Conservation (phyloP, 148 eudicot genomes). For the Persicaria maculosa region DNA sequence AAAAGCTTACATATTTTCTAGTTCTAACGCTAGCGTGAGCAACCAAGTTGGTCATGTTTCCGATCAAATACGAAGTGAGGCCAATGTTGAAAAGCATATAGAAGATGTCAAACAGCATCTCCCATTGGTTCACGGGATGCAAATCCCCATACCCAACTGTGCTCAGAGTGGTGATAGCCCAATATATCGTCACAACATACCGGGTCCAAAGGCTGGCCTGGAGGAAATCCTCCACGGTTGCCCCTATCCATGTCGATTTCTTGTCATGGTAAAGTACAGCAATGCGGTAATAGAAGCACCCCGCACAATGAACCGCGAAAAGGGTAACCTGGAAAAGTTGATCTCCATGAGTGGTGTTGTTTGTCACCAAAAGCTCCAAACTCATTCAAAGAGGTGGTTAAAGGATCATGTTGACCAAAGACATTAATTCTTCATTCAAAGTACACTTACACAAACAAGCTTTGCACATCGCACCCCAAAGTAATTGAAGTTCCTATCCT, state of each 20-base stretch:
- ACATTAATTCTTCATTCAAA: neutral
- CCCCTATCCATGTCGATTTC: constrained; percentile 66
- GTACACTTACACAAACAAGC: constrained; percentile 52
- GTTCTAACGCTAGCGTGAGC: constrained; percentile 83
- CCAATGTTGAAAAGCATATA: constrained; percentile 95
- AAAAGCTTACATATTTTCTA: constrained; percentile 58
- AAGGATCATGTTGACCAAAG: neutral
- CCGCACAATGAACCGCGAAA: constrained; percentile 77
- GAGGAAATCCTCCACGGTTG: constrained; percentile 33
- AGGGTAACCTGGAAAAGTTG: constrained; percentile 50
- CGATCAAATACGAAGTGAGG: constrained; percentile 68
- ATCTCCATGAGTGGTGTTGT: neutral
- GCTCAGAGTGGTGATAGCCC: constrained; percentile 88
- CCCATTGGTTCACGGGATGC: constrained; percentile 60
- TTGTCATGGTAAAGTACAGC: constrained; percentile 58
- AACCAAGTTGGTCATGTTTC: constrained; percentile 91
- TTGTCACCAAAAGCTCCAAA: no score
- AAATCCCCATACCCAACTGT: constrained; percentile 88
- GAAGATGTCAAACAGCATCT: constrained; percentile 78
- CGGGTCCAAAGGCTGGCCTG: constrained; percentile 51
- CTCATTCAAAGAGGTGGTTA: neutral
- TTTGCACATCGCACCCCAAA: constrained; percentile 57
- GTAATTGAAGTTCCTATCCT: constrained; percentile 62
- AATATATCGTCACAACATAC: constrained; percentile 65
- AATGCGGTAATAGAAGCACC: constrained; percentile 61